A percentile compares a stretch with the other conserved stretches of the same genome.
phyloP scores from a whole-genome alignment of 139 green algal species.

The Asterochloris sp. region DNA sequence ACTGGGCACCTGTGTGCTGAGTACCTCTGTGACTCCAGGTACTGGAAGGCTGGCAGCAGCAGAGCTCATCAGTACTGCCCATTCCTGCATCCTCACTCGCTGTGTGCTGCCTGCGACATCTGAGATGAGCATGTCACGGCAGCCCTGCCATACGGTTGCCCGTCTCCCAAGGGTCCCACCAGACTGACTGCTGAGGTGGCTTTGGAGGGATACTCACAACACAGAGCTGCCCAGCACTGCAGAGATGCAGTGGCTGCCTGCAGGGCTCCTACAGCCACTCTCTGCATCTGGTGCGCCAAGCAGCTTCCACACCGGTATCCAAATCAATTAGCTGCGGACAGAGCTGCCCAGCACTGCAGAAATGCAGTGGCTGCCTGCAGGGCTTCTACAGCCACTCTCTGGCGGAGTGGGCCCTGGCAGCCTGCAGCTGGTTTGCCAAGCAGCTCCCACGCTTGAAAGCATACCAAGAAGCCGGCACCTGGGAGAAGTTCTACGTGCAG shows the following conservation, averaged over 20 bases:
- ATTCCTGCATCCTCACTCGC: no score
- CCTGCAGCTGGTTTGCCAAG: conserved; percentile 78
- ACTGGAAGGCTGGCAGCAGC: no score
- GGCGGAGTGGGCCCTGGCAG: conserved; percentile 72
- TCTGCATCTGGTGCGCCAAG: conserved; percentile 77
- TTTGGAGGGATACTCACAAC: background rate
- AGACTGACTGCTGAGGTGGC: background rate
- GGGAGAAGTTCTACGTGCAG: conserved; percentile 60
- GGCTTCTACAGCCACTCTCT: conserved; percentile 74
- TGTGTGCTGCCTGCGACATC: no score
- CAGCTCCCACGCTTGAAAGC: conserved; percentile 55
- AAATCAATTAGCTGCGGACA: background rate
- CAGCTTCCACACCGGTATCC: conserved; percentile 62
- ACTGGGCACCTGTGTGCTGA: background rate
- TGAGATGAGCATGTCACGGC: no score
- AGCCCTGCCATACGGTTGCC: no score
- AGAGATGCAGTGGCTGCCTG: background rate
- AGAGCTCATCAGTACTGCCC: no score
- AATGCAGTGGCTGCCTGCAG: conserved; percentile 7
- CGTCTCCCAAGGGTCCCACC: no score
- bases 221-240: background rate
- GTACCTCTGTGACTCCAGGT: no score
- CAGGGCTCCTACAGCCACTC: conserved; percentile 70
- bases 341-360: no score
- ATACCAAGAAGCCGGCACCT: conserved; percentile 33